Evolutionary conservation across 306 rosid species (phyloP).

Genomic region (Lupinus albus): DNA sequence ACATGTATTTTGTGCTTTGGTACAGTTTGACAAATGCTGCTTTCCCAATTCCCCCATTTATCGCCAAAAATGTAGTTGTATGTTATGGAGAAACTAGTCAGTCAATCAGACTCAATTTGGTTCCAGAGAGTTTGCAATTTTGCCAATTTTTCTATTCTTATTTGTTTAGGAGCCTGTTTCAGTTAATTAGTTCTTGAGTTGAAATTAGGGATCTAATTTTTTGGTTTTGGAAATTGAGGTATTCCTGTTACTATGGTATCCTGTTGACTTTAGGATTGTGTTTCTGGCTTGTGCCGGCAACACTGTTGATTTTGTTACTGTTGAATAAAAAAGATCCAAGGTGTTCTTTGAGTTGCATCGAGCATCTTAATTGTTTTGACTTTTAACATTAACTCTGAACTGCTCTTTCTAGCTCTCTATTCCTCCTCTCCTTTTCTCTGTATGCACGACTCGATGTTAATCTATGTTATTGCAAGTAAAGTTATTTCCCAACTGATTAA

Average conservation of each 20-base stretch:
- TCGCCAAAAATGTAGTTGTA: neutral
- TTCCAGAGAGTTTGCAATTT: neutral
- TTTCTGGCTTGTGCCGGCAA: neutral
- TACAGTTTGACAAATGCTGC: neutral
- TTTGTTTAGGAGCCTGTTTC: neutral
- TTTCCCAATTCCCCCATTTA: slow-evolving; percentile 13
- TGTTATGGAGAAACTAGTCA: slow-evolving; percentile 1
- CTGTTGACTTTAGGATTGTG: neutral
- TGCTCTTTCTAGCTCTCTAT: neutral
- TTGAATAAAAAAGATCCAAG: neutral
- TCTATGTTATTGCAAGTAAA: neutral
- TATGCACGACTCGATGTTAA: neutral
- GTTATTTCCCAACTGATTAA: neutral
- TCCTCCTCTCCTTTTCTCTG: neutral
- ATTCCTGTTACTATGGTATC: slow-evolving; percentile 15
- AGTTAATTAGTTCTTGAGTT: neutral
- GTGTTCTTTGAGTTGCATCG: neutral
- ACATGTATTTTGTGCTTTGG: neutral
- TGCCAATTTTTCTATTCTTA: neutral
- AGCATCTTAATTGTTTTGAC: slow-evolving; percentile 9
- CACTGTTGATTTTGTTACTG: neutral
- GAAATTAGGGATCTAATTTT: neutral
- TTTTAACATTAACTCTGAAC: neutral
- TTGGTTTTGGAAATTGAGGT: neutral
- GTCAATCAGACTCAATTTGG: neutral